Percentiles rank a stretch among this genome's conserved stretches.
Conservation (phyloP, 306 rosid species). For the Luffa acutangula region DNA sequence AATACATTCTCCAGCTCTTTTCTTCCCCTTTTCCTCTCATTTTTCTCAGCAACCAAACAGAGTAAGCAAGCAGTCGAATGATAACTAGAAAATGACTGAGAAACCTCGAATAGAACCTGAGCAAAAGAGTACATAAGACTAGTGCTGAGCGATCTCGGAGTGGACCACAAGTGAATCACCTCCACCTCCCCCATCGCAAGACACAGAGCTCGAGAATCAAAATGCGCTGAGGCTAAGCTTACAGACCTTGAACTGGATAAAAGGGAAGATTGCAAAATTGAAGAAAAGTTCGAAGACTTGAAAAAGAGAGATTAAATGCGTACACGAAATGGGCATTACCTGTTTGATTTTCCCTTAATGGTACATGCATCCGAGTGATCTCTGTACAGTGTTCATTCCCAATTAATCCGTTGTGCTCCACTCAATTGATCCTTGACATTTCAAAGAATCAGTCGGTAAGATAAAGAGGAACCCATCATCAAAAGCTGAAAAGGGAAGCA, state of each 20-base stretch:
- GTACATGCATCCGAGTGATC: neutral
- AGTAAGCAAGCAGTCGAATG: neutral
- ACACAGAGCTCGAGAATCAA: neutral
- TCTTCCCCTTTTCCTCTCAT: neutral
- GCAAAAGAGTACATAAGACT: constrained; percentile 74
- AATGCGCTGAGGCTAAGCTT: neutral
- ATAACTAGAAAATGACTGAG: neutral
- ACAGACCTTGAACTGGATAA: neutral
- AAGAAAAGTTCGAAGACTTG: neutral
- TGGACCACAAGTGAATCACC: constrained; percentile 72
- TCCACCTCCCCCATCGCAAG: constrained; percentile 46
- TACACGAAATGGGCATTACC: neutral
- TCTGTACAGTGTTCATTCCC: neutral
- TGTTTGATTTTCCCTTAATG: neutral
- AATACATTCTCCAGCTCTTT: neutral
- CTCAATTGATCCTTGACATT: neutral
- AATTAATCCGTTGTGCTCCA: neutral
- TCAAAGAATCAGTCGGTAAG: neutral
- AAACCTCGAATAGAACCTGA: constrained; percentile 31
- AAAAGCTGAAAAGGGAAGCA: neutral
- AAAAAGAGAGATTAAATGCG: neutral
- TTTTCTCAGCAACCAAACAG: constrained; percentile 6
- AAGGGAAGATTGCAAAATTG: neutral
- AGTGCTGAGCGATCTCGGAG: constrained; percentile 76
- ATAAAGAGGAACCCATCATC: neutral